These are phyloP conservation scores for Coemansia sp. DNA, from an alignment of 192 early-diverging fungal genomes.

Conservation along the genomic window DNA sequence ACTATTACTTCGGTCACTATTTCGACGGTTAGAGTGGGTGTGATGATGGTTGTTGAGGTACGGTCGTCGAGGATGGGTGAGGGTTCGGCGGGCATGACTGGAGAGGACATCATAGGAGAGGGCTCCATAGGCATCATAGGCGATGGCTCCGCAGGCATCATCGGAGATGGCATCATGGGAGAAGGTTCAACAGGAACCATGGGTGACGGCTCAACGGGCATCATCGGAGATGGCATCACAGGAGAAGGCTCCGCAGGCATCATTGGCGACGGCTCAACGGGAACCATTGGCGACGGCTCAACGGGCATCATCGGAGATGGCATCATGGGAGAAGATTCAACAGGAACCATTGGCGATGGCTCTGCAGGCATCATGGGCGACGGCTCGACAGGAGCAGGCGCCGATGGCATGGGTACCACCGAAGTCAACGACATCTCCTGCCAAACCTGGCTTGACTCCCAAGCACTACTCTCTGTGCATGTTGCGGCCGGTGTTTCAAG, in stretches of 20 bases:
- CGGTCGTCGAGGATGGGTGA: constrained; percentile 1
- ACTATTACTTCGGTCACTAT: constrained; percentile 2
- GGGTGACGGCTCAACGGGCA: constrained; percentile 3
- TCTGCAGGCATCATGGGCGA: constrained; percentile 1
- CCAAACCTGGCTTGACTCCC: neutral
- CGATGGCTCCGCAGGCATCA: neutral
- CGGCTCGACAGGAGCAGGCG: constrained; percentile 4
- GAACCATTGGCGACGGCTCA: no score
- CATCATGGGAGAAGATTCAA: neutral
- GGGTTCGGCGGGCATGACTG: constrained; percentile 1
- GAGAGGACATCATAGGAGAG: neutral
- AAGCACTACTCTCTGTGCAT: neutral
- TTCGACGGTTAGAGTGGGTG: neutral
- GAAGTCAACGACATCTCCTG: constrained; percentile 4
- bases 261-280: no score
- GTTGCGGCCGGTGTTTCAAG: constrained; percentile 5
- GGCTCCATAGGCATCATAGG: neutral
- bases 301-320: neutral
- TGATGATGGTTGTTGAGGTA: neutral
- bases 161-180: neutral
- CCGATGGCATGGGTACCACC: constrained; percentile 3
- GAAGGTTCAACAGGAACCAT: neutral
- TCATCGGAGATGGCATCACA: constrained; percentile 1
- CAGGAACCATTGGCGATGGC: neutral
- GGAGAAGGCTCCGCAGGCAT: constrained; percentile 8